Percentiles rank a stretch among this genome's conserved stretches.
These are phyloP conservation scores for Schizopora paradoxa DNA, from an alignment of 1,284 basidiomycete species.

Conservation along the genomic window DNA sequence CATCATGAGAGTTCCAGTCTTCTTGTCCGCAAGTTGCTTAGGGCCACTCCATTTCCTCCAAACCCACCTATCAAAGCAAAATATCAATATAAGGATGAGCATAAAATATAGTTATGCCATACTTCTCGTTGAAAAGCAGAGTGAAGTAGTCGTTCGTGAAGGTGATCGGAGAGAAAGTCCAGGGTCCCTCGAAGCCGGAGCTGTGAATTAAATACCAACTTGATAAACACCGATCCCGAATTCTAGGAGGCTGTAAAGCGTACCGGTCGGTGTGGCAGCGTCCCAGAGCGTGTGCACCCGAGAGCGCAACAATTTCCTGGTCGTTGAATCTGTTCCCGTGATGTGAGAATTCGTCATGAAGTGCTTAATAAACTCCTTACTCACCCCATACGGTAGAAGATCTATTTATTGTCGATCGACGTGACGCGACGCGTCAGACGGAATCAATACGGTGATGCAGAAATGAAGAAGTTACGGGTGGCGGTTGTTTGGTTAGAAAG, in stretches of 20 bases:
- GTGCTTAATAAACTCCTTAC: conserved; percentile 11
- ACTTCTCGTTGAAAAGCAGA: conserved; percentile 85
- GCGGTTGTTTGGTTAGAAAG: no score
- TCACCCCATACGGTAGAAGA: conserved; percentile 89
- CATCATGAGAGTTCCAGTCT: conserved; percentile 91
- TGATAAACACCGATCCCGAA: neutral
- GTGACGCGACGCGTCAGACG: no score
- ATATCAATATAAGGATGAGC: conserved; percentile 1
- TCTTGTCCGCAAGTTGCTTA: conserved; percentile 92
- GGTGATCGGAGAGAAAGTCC: conserved; percentile 86
- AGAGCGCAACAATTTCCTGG: conserved; percentile 93
- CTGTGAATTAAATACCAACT: conserved; percentile 28
- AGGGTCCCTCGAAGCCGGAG: conserved; percentile 86
- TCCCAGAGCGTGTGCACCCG: conserved; percentile 92
- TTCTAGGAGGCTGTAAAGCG: conserved; percentile 15
- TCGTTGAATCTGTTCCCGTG: conserved; percentile 70
- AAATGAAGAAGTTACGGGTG: no score
- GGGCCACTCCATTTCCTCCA: conserved; percentile 90
- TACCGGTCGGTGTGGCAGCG: conserved; percentile 83
- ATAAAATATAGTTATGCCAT: conserved; percentile 23
- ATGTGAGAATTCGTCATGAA: conserved; percentile 4
- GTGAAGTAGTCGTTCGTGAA: conserved; percentile 91
- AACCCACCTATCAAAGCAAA: conserved; percentile 45
- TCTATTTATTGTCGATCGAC: conserved; percentile 38
- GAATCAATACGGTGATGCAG: no score